Evolutionary conservation across 257 asterid species (phyloP), one percentile per base, ranked within the genome.

Genomic region (Linderniella brevidens): DNA sequence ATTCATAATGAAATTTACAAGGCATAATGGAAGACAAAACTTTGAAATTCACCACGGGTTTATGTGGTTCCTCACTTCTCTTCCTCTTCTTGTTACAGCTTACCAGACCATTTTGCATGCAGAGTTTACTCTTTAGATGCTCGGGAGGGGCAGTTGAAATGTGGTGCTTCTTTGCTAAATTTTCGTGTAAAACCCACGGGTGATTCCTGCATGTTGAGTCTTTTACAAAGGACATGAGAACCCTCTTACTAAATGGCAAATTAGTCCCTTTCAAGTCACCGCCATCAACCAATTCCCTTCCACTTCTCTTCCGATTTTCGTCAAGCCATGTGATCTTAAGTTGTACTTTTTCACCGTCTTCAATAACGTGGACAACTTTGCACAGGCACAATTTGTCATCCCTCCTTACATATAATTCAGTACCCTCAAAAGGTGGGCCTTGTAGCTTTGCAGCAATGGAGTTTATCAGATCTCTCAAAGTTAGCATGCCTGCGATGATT

Each of bases 161-260:
- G 32, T 77, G 92, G 52, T 90, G 78, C 70, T 65, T 67, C 75
- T 55, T 71, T 36, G 96, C 88, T 69, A 85, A 55, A 64, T 70
- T 63, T 52, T 81, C 93, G 58, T 90, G 93, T 67, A 90, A 66
- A 54, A 85, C 87, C 98, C 98, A 90, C 36, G 98, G 98, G 52
- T 64, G 60, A 62, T 63, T 74, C 41, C 92, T 69, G 50, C 66
- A 81, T n/a, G 98, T 90, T 57, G 94, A 90, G 41, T 90, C 96
- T 67, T 70, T 80, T 58, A 90, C 77, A 54, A 90, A 90, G 48
- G 93, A 68, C 73, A 79, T 90, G 32, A 90, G 78, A 56, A 71
- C 74, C 60, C 66, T 77, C 67, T 76, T 82, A 58, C 80, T 80
- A 69, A 77, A 79, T 41, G 93, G 94, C 19, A 67, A 58, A 60